Evolutionary conservation across 2,329 filamentous ascomycete species (phyloP).

Genomic region (Nemania sp.): DNA sequence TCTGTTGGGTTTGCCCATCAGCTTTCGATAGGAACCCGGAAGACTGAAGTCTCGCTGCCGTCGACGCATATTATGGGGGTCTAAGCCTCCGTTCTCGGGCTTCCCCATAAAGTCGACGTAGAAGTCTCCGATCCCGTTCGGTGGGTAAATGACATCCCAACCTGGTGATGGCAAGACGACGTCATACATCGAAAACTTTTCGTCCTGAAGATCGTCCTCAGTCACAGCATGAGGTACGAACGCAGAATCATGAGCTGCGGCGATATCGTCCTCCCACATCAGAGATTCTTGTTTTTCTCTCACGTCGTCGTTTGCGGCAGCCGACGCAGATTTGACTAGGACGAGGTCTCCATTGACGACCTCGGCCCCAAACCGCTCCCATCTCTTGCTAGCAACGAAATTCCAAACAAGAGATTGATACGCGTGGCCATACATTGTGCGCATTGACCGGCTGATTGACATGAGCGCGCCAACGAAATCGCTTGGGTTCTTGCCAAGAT

Average conservation of each 20-base stretch:
- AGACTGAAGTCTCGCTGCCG: constrained; percentile 86
- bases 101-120: constrained; percentile 86
- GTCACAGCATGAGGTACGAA: constrained; percentile 71
- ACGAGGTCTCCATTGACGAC: constrained; percentile 88
- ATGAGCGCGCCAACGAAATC: constrained; percentile 84
- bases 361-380: constrained; percentile 70
- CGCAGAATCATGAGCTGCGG: constrained; percentile 49
- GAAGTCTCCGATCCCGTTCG: constrained; percentile 79
- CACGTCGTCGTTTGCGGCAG: constrained; percentile 51
- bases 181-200: constrained; percentile 80
- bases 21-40: constrained; percentile 83
- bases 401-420: constrained; percentile 98
- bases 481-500: constrained; percentile 61
- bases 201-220: constrained; percentile 75
- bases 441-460: constrained; percentile 77
- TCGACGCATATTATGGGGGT: constrained; percentile 85
- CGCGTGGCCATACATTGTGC: constrained; percentile 94
- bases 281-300: constrained; percentile 69
- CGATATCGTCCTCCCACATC: constrained; percentile 60
- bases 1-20: constrained; percentile 72
- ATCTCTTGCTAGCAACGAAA: constrained; percentile 76
- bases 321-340: constrained; percentile 50
- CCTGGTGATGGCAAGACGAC: constrained; percentile 91
- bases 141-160: constrained; percentile 84
- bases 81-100: constrained; percentile 73